Evolutionary conservation across 139 green algal species (phyloP).

Genomic region (Micractinium sp.): DNA sequence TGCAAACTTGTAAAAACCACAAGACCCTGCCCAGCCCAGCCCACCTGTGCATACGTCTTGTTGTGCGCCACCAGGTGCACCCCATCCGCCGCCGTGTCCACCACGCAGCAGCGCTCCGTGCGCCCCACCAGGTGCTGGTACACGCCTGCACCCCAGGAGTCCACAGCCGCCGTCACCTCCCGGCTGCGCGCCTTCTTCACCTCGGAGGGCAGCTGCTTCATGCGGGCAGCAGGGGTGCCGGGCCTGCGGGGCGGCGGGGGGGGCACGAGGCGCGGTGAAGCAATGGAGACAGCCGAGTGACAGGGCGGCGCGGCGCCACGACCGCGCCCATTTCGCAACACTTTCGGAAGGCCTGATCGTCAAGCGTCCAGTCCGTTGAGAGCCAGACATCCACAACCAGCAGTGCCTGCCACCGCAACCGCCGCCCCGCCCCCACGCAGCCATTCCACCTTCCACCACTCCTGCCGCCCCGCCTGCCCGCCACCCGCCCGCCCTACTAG

Average conservation of each 20-base stretch:
- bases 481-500: neutral
- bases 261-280: neutral
- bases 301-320: too few relatives aligned
- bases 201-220: slow-evolving; percentile 69
- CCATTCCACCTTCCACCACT: neutral
- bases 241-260: slow-evolving; percentile 46
- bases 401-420: neutral
- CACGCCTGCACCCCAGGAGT: slow-evolving; percentile 60
- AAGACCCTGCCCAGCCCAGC: too few relatives aligned
- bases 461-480: neutral
- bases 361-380: too few relatives aligned
- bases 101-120: slow-evolving; percentile 76
- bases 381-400: too few relatives aligned
- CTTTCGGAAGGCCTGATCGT: neutral
- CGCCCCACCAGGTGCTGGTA: slow-evolving; percentile 74
- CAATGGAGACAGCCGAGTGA: too few relatives aligned
- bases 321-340: neutral
- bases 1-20: too few relatives aligned
- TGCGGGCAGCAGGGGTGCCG: slow-evolving; percentile 90
- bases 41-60: slow-evolving; percentile 87
- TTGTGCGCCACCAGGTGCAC: slow-evolving; percentile 80
- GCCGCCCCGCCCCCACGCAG: too few relatives aligned
- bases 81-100: slow-evolving; percentile 84
- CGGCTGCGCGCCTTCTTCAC: slow-evolving; percentile 67
- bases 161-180: slow-evolving; percentile 73